A percentile compares a stretch with the other conserved stretches of the same genome.
These are phyloP conservation scores for Mortierella sp. DNA, from an alignment of 371 early-diverging fungal genomes.

Conservation along the genomic window DNA sequence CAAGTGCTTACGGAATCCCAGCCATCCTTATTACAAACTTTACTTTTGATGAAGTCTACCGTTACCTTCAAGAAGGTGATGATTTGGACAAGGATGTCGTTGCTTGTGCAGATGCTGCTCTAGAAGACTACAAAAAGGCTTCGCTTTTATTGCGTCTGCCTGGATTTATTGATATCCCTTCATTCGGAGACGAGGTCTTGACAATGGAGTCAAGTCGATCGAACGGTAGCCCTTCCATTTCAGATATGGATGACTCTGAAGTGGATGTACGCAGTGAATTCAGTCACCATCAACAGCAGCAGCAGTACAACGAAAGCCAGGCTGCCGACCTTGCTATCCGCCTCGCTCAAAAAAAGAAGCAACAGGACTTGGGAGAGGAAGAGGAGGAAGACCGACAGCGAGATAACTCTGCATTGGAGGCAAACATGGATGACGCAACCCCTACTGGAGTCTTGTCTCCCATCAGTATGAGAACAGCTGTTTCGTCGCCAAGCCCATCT, in stretches of 20 bases:
- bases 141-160: constrained; percentile 74
- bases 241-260: constrained; percentile 31
- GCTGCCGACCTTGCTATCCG: constrained; percentile 1
- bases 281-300: not conserved
- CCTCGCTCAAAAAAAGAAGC: constrained; percentile 11
- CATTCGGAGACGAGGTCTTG: constrained; percentile 61
- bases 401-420: not conserved
- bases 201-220: constrained; percentile 24
- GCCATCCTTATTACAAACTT: constrained; percentile 80
- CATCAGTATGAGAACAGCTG: constrained; percentile 23
- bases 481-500: constrained; percentile 35
- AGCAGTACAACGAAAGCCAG: constrained; percentile 1
- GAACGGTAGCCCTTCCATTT: constrained; percentile 14
- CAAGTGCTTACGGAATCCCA: constrained; percentile 68
- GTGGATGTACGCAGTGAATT: constrained; percentile 3
- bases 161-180: constrained; percentile 73
- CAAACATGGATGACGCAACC: constrained; percentile 33
- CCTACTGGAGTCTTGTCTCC: constrained; percentile 43
- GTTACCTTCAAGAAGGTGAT: constrained; percentile 69
- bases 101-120: constrained; percentile 61
- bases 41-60: constrained; percentile 82
- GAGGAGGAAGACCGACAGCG: not conserved
- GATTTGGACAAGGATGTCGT: constrained; percentile 64
- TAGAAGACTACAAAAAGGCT: constrained; percentile 69
- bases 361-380: constrained; percentile 1